Percentiles rank a stretch among this genome's conserved stretches.
Conservation (phyloP, 768 basidiomycete species). For the Mrakia hoshinonis region DNA sequence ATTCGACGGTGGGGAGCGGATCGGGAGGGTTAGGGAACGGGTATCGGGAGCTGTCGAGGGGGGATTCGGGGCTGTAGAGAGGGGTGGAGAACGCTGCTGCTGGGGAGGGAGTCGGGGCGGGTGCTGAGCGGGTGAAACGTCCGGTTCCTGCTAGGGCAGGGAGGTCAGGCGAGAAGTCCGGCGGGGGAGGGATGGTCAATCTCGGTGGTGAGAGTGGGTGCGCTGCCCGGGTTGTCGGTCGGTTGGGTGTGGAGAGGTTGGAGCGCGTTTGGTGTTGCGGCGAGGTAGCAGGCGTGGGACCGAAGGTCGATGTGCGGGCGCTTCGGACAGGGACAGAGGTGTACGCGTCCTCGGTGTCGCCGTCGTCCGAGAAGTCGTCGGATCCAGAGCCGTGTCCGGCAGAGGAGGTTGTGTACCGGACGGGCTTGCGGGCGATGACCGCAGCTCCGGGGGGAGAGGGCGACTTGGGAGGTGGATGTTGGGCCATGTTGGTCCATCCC, state of each 20-base stretch:
- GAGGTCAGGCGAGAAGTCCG: background rate
- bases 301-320: background rate
- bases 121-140: background rate
- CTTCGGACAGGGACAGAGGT: background rate
- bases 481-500: too few relatives aligned
- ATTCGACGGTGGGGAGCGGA: too few relatives aligned
- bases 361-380: background rate
- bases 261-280: background rate
- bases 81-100: too few relatives aligned
- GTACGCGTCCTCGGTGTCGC: background rate
- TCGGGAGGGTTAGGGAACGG: too few relatives aligned
- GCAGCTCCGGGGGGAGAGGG: too few relatives aligned
- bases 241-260: background rate
- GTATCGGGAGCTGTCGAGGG: too few relatives aligned
- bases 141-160: background rate
- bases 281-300: background rate
- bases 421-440: too few relatives aligned
- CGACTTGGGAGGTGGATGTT: too few relatives aligned
- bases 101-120: background rate
- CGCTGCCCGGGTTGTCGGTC: background rate
- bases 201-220: background rate
- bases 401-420: too few relatives aligned
- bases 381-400: too few relatives aligned
- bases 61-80: too few relatives aligned
- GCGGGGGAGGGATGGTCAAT: slow-evolving; percentile 2